Conservation (phyloP, 805 yeast species). For the Clavispora carvajalis region DNA sequence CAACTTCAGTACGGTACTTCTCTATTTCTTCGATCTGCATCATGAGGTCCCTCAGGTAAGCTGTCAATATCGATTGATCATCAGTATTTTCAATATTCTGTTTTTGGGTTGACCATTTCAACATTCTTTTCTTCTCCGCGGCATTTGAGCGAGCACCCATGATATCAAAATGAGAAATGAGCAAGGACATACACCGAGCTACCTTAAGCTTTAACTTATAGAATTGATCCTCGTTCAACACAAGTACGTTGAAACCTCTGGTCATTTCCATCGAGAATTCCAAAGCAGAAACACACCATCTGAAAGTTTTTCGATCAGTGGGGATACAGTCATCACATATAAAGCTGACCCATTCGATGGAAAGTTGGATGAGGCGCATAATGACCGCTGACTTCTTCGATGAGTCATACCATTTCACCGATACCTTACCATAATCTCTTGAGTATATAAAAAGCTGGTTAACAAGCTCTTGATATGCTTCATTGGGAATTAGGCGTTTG, state of each 20-base stretch:
- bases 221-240: constrained; percentile 74
- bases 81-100: constrained; percentile 47
- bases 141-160: constrained; percentile 95
- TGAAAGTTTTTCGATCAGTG: constrained; percentile 81
- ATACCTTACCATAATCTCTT: constrained; percentile 74
- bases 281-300: constrained; percentile 94
- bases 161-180: constrained; percentile 93
- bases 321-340: constrained; percentile 94
- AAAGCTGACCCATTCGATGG: constrained; percentile 89
- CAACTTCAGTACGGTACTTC: constrained; percentile 41
- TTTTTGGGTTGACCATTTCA: constrained; percentile 48
- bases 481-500: constrained; percentile 42
- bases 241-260: constrained; percentile 79
- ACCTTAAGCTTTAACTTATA: constrained; percentile 68
- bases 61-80: constrained; percentile 35
- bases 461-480: constrained; percentile 68
- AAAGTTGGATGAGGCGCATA: constrained; percentile 63
- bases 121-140: constrained; percentile 49
- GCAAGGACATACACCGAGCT: constrained; percentile 88
- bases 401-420: constrained; percentile 59
- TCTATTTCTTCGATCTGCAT: constrained; percentile 63
- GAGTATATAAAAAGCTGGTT: constrained; percentile 73
- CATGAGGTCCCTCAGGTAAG: constrained; percentile 65
- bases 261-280: constrained; percentile 97
- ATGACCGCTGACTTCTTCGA: constrained; percentile 63